Evolutionary conservation across 192 early-diverging fungal species (phyloP).

Genomic region (Dispira simplex): DNA sequence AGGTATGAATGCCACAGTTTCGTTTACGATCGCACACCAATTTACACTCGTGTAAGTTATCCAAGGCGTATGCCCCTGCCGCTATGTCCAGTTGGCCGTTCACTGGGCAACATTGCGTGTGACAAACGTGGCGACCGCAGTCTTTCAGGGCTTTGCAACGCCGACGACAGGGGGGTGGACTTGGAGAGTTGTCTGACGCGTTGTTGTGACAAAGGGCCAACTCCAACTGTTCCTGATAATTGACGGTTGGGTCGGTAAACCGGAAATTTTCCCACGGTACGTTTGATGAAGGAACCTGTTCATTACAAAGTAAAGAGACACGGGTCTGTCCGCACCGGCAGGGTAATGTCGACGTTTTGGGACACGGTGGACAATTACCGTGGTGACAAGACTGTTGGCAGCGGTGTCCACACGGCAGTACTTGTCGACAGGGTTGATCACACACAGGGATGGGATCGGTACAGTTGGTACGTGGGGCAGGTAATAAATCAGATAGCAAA

Average conservation of each 20-base stretch:
- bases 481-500: conserved; percentile 18
- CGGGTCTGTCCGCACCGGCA: not conserved
- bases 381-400: not conserved
- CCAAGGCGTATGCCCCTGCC: too few species aligned
- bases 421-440: not conserved
- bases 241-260: too few species aligned
- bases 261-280: too few species aligned
- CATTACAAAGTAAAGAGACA: too few species aligned
- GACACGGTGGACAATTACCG: not conserved
- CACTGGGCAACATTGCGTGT: conserved; percentile 45
- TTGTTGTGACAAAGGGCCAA: too few species aligned
- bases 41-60: too few species aligned
- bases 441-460: conserved; percentile 28
- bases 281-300: too few species aligned
- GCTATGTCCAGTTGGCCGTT: too few species aligned
- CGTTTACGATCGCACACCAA: conserved; percentile 51
- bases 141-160: conserved; percentile 16
- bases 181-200: too few species aligned
- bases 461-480: conserved; percentile 22
- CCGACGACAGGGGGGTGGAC: conserved; percentile 13
- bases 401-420: not conserved
- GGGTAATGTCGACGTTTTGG: not conserved
- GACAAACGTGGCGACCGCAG: conserved; percentile 62
- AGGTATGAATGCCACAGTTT: conserved; percentile 67
- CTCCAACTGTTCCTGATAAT: too few species aligned